A percentile compares a stretch with the other conserved stretches of the same genome.
Conservation (phyloP, 192 early-diverging fungal species). For the Umbelopsis sp. region DNA sequence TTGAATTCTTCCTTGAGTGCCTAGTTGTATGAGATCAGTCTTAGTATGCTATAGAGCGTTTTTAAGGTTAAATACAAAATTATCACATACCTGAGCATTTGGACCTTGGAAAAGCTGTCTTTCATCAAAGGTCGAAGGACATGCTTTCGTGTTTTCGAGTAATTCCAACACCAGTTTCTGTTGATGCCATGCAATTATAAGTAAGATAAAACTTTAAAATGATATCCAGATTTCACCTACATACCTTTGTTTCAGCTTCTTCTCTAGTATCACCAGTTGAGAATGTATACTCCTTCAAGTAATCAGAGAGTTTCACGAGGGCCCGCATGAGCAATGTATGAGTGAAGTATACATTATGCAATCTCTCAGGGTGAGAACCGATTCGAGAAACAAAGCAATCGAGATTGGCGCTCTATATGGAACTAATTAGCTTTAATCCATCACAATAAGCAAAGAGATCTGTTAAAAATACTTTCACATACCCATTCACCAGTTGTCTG, state of each 20-base stretch:
- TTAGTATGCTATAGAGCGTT: neutral
- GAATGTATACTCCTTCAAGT: conserved; percentile 74
- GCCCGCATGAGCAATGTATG: conserved; percentile 87
- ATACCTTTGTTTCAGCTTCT: conserved; percentile 53
- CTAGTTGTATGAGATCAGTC: conserved; percentile 35
- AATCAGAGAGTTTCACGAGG: conserved; percentile 79
- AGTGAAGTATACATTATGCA: conserved; percentile 96
- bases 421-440: neutral
- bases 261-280: conserved; percentile 65
- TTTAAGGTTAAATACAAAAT: neutral
- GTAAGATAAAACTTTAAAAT: too few relatives aligned
- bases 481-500: conserved; percentile 88
- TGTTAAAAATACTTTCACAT: conserved; percentile 12
- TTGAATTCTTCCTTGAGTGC: conserved; percentile 85
- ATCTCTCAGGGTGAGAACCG: conserved; percentile 84
- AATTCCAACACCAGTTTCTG: conserved; percentile 63
- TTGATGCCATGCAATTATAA: neutral
- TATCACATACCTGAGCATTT: conserved; percentile 39
- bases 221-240: neutral
- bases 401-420: conserved; percentile 68
- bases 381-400: conserved; percentile 91
- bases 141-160: conserved; percentile 56
- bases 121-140: conserved; percentile 90
- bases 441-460: neutral
- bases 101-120: conserved; percentile 77